Evolutionary conservation across 1,139 yeast genomes (phyloP), one percentile per base, ranked within the genome.

Genomic region (Blastobotrys buckinghamii): DNA sequence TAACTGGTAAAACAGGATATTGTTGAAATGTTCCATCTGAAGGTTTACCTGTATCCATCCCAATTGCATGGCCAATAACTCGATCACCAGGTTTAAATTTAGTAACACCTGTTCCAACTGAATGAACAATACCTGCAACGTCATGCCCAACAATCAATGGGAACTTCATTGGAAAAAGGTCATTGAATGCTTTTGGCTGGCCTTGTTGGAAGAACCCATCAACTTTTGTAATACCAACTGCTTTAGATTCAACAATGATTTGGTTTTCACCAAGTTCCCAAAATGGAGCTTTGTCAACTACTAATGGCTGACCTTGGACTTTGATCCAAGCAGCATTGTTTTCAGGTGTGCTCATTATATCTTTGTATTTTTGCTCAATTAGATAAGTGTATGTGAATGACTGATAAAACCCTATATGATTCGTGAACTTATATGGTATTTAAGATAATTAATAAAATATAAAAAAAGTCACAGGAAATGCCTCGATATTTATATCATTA

Each of bases 171-270:
- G 6, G 6, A 65, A 68, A 53, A 72, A 79, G 6, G 78, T 80
- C 54, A 77, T 6, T 13, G 7, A 22, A 22, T 22, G 4, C 24
- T 22, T 22, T 22, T 22, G 24, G 24, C 7, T 73, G 61, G 80
- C 85, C 42, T 80, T 42, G 71, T 67, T 59, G 71, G 39, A 75
- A 61, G 55, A 82, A 82, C 84, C 84, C 83, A 62, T 85, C 94
- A 13, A 86, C 79, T 42, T 94, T 94, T 60, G 84, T 85, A 37
- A 76, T 72, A 4, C 87, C 89, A 46, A 65, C 74, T 2, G 90
- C 83, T 39, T 68, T 67, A 7, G 81, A 71, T 62, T 79, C 77
- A 52, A 85, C 63, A 37, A 84, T 64, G 10, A 83, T 59, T 56
- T 73, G 72, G 44, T 73, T 70, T n/a, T 70, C 33, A 27, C 17